Base-by-base conservation (phyloP, 2,329 filamentous ascomycete genomes). In the Parasarocladium wereldwijsianum region DNA sequence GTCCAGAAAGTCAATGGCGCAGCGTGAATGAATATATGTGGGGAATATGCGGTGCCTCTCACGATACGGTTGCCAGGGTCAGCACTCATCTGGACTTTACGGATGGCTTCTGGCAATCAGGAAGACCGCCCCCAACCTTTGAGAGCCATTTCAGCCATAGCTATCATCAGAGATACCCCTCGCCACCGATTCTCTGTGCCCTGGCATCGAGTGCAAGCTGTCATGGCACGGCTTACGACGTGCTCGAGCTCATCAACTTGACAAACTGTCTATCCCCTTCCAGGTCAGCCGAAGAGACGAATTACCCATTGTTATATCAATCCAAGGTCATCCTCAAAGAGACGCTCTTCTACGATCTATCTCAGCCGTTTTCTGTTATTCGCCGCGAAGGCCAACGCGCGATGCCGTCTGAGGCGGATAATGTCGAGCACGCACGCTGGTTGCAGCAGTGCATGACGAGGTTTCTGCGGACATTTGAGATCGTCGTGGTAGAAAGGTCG, bases 61-160 rank as follows among this genome's bases (percentile, higher is more conserved):
- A 49, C n/a, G 48, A 53, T 9, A 49, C 55, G 16, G 42, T 51
- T 2, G 49, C 55, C n/a, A 45, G 58, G 34, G 59, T 64, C 11
- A 55, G 55, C 32, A 41, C 46, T 4, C 55, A 60, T 31, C 42
- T 67, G 3, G 67, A 72, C 39, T 70, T 66, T 32, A 54, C 63
- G 18, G 67, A 72, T 38, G 56, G 55, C 2, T 71, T 72, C 40
- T 72, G 67, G 67, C 67, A 64, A 62, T 64, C 60, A 11, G 64
- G 66, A 27, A 60, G 67, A 36, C 4, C 5, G n/a, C 17, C n/a
- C n/a, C n/a, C n/a, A n/a, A n/a, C n/a, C n/a, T n/a, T n/a, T n/a
- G n/a, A n/a, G n/a, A n/a, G n/a, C n/a, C n/a, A n/a, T n/a, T n/a
- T n/a, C n/a, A n/a, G n/a, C n/a, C n/a, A n/a, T n/a, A n/a, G n/a